Evolutionary conservation across 2,329 filamentous ascomycete genomes (phyloP), one percentile per base, ranked within the genome.

Genomic region (Triangularia verruculosa): DNA sequence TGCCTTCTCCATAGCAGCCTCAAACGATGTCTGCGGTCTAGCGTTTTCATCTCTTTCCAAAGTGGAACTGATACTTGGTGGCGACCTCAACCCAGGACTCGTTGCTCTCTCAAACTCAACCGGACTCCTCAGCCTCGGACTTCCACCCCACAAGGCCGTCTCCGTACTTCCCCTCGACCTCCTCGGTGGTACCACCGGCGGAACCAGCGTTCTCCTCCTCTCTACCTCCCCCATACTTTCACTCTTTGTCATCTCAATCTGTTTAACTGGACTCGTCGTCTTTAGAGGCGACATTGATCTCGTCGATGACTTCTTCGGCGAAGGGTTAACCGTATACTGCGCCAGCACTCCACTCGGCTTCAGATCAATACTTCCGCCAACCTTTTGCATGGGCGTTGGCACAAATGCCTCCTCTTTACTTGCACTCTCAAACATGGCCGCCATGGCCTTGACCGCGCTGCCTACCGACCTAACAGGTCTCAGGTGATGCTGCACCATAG

Each of bases 401-500:
- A 68, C 27, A 58, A 64, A 61, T 0, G 72, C 70, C 7, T 47
- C 39, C 7, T 63, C 54, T 24, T 57, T 73, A 12, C 68, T 69
- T 5, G 72, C 73, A 47, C 69, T 77, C 65, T 86, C 81, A 70
- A 84, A 84, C 70, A 79, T 77, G 34, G 82, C 82, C 3, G 82
- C 78, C 76, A 86, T 83, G 1, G 80, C 81, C 67, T 74, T 81
- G 12, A 84, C 82, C 3, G 71, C 71, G 22, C 72, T 79, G 22
- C 68, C 70, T 3, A 67, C 61, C 0, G 73, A 72, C 59, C 67
- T 68, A 12, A 53, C 57, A 60, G 27, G 68, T 53, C 43, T 64
- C 34, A 71, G 22, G 0, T 61, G 58, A 28, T 59, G 17, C 51
- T 15, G 51, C 25, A 47, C 39, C 9, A 30, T 55, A 11, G 66